Evolutionary conservation across 1,284 basidiomycete species (phyloP).

Genomic region (Schizopora paradoxa): DNA sequence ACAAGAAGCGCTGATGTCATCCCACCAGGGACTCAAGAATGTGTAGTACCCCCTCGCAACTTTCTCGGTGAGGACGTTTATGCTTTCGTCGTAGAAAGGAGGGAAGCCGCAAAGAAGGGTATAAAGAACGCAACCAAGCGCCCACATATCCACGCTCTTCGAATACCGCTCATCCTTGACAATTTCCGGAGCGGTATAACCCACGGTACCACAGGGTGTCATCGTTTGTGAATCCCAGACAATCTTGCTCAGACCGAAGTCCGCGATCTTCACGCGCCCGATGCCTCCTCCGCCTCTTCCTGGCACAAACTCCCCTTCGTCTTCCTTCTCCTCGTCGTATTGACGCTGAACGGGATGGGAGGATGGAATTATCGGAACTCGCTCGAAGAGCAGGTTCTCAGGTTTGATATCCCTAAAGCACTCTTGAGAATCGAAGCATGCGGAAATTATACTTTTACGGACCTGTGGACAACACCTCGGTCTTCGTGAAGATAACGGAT

Average conservation of each 20-base stretch:
- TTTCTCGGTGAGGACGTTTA: conserved; percentile 97
- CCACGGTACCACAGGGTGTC: conserved; percentile 99
- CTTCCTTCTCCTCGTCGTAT: conserved; percentile 98
- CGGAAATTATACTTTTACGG: conserved; percentile 15
- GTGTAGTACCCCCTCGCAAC: conserved; percentile 98
- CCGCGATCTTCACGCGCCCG: conserved; percentile 97
- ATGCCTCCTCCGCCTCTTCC: conserved; percentile 96
- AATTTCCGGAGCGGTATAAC: conserved; percentile 99
- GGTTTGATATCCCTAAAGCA: conserved; percentile 86
- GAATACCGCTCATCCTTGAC: conserved; percentile 99
- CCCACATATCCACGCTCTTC: conserved; percentile 99
- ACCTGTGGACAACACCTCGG: conserved; percentile 93
- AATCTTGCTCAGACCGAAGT: conserved; percentile 97
- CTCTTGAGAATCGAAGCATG: not conserved
- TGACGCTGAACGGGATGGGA: conserved; percentile 72
- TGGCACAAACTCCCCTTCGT: conserved; percentile 93
- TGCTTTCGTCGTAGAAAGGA: conserved; percentile 99
- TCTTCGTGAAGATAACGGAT: conserved; percentile 98
- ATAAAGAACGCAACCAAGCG: conserved; percentile 96
- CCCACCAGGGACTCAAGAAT: conserved; percentile 99
- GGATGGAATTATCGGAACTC: conserved; percentile 90
- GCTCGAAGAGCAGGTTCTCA: conserved; percentile 94
- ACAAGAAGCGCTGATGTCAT: conserved; percentile 86
- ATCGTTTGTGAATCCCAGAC: conserved; percentile 99
- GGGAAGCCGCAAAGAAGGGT: conserved; percentile 98